phyloP scores from a whole-genome alignment of 108 stramenopile genomes.

The Discostella stelligeroides region DNA sequence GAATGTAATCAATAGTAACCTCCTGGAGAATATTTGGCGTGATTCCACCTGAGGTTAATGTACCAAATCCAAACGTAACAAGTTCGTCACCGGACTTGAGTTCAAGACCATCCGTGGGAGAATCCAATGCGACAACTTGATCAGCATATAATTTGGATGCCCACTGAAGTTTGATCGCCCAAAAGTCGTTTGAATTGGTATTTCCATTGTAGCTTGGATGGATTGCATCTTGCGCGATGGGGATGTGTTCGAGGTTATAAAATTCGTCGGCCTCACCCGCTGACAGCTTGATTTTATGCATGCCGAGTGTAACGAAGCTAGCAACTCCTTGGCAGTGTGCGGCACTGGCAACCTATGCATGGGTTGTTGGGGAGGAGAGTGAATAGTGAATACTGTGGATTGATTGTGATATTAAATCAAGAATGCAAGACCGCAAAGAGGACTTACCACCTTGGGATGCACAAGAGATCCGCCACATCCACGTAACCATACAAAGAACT shows the following conservation, averaged over 20 bases:
- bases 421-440: no score
- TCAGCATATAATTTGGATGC: constrained; percentile 7
- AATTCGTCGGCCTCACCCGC: neutral
- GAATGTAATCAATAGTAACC: neutral
- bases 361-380: no score
- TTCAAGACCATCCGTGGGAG: neutral
- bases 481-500: neutral
- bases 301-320: neutral
- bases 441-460: neutral
- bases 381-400: no score
- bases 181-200: neutral
- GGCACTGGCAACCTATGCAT: neutral
- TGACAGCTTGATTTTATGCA: neutral
- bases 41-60: neutral
- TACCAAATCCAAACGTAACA: constrained; percentile 1
- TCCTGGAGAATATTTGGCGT: constrained; percentile 9
- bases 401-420: no score
- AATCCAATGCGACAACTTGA: neutral
- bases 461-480: neutral
- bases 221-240: neutral
- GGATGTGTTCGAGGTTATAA: constrained; percentile 1
- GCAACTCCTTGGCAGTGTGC: neutral
- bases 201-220: neutral
- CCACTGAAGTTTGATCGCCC: neutral
- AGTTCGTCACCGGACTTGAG: neutral